phyloP scores from a whole-genome alignment of 441 rosid genomes.

The Erodium texanum region DNA sequence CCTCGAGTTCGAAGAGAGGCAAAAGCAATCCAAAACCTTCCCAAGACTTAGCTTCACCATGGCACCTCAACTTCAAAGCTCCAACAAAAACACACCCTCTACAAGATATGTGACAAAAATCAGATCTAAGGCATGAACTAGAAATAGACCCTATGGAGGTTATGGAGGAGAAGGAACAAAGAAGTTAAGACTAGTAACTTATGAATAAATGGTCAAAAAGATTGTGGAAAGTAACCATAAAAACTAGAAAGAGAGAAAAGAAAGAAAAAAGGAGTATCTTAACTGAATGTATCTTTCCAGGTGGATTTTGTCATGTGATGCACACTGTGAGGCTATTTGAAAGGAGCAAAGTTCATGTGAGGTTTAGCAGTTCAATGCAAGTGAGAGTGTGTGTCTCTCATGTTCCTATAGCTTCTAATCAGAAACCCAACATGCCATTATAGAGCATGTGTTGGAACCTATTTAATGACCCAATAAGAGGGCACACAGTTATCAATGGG shows the following conservation, averaged over 20 bases:
- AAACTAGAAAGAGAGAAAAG: neutral
- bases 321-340: slow-evolving; percentile 10
- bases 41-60: slow-evolving; percentile 66
- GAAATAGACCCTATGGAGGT: neutral
- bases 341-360: slow-evolving; percentile 18
- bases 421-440: neutral
- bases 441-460: slow-evolving; percentile 9
- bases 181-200: no score
- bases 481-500: no score
- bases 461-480: no score
- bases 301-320: slow-evolving; percentile 27
- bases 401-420: neutral
- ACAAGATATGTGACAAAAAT: no score
- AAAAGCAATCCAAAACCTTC: slow-evolving; percentile 56
- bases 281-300: slow-evolving; percentile 15
- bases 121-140: neutral
- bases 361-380: neutral
- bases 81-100: slow-evolving; percentile 9
- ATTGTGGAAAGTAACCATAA: neutral
- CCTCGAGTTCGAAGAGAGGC: slow-evolving; percentile 40
- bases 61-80: neutral
- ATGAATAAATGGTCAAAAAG: slow-evolving; percentile 11
- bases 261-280: no score
- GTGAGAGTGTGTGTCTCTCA: neutral
- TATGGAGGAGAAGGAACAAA: no score